Percentiles rank a stretch among this genome's conserved stretches.
Conservation (phyloP, 805 yeast species). For the Suhomyces kilbournensis region DNA sequence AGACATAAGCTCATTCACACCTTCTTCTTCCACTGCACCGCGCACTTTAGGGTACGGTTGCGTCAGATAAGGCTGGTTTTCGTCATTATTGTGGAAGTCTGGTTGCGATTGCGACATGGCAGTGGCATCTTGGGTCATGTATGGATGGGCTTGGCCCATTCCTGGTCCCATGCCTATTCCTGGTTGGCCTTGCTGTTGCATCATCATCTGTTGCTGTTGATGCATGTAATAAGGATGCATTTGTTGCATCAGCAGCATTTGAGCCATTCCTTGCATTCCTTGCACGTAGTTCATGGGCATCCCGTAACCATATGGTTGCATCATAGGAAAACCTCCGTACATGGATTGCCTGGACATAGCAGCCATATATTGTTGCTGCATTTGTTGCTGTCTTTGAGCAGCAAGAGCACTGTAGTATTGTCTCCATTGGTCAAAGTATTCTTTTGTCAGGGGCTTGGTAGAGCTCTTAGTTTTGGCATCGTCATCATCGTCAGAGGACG, state of each 20-base stretch:
- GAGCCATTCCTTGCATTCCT: slow-evolving; percentile 1
- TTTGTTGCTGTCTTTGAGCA: slow-evolving; percentile 16
- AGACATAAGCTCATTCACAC: slow-evolving; percentile 10
- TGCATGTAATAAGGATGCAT: slow-evolving; percentile 8
- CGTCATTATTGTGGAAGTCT: background rate
- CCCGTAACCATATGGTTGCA: slow-evolving; percentile 1
- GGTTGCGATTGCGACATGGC: slow-evolving; percentile 1
- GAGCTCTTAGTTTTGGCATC: slow-evolving; percentile 5
- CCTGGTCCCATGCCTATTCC: background rate
- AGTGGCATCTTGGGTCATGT: slow-evolving; percentile 1
- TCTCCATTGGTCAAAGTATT: slow-evolving; percentile 36
- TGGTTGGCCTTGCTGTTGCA: slow-evolving; percentile 4
- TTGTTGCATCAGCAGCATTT: slow-evolving; percentile 12
- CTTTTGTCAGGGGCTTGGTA: slow-evolving; percentile 8
- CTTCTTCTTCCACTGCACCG: background rate
- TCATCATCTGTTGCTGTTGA: slow-evolving; percentile 6
- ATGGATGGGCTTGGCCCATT: background rate
- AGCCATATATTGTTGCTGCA: slow-evolving; percentile 13
- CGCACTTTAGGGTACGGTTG: background rate
- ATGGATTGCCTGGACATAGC: slow-evolving; percentile 10
- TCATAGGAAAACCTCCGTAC: slow-evolving; percentile 10
- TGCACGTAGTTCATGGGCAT: slow-evolving; percentile 4
- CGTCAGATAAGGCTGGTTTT: background rate
- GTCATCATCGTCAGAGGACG: slow-evolving; percentile 6
- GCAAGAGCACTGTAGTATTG: slow-evolving; percentile 30